Conservation (phyloP, 2,329 filamentous ascomycete species). For the Colletotrichum caudatum region DNA sequence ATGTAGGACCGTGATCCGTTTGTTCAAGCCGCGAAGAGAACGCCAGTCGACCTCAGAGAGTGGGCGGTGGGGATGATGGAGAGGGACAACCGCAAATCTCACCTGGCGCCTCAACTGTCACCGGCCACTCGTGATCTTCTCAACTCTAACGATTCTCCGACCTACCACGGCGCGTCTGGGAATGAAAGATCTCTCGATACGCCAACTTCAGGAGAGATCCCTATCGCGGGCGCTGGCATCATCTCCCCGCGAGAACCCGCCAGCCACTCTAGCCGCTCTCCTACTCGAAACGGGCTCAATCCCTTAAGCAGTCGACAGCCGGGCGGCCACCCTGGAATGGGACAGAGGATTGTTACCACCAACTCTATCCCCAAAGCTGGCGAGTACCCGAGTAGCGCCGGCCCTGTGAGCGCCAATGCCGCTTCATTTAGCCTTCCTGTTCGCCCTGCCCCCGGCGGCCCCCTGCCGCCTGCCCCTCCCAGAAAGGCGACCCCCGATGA, state of each 20-base stretch:
- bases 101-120: slow-evolving; percentile 83
- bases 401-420: slow-evolving; percentile 58
- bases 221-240: slow-evolving; percentile 69
- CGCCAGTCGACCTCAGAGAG: slow-evolving; percentile 90
- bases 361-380: slow-evolving; percentile 65
- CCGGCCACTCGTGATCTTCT: slow-evolving; percentile 83
- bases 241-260: slow-evolving; percentile 65
- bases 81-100: slow-evolving; percentile 93
- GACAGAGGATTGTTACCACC: slow-evolving; percentile 63
- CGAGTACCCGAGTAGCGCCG: slow-evolving; percentile 54
- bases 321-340: slow-evolving; percentile 63
- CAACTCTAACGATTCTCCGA: slow-evolving; percentile 72
- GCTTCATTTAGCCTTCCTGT: slow-evolving; percentile 73
- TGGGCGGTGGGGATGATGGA: slow-evolving; percentile 97
- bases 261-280: slow-evolving; percentile 61
- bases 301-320: slow-evolving; percentile 58
- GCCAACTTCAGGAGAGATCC: slow-evolving; percentile 79
- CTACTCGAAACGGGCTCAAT: slow-evolving; percentile 62
- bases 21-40: slow-evolving; percentile 95
- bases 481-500: slow-evolving; percentile 69
- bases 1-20: slow-evolving; percentile 89
- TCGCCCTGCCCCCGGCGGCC: slow-evolving; percentile 70
- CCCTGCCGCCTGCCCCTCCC: slow-evolving; percentile 70
- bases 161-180: slow-evolving; percentile 55
- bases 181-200: slow-evolving; percentile 65